phyloP scores from a whole-genome alignment of 345 rosid genomes.

The Eucalyptus polybractea region DNA sequence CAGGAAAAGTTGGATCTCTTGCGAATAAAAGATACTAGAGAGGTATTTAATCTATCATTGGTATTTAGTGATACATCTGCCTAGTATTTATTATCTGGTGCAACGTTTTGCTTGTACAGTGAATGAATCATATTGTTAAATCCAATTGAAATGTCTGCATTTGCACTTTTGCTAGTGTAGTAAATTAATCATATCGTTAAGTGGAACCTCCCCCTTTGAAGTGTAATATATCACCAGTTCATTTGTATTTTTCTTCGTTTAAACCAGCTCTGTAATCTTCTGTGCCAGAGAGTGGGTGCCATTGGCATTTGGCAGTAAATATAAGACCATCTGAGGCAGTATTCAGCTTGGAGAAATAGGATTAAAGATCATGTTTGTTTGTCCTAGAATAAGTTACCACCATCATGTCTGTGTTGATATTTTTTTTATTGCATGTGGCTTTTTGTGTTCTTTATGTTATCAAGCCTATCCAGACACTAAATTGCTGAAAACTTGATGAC shows the following conservation, averaged over 20 bases:
- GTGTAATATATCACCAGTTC: background rate
- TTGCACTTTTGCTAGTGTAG: background rate
- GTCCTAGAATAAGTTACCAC: background rate
- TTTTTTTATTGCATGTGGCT: background rate
- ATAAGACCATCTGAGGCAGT: background rate
- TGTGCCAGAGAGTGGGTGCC: background rate
- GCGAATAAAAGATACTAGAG: conserved; percentile 63
- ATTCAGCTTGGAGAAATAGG: background rate
- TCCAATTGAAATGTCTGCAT: background rate
- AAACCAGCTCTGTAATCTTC: background rate
- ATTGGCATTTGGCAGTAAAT: background rate
- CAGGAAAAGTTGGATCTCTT: conserved; percentile 78
- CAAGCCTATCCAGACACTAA: background rate
- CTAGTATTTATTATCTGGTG: background rate
- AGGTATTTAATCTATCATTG: conserved; percentile 30
- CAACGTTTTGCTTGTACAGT: background rate
- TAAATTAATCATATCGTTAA: background rate
- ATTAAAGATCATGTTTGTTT: background rate
- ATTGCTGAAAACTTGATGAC: background rate
- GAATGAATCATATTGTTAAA: background rate
- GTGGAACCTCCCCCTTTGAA: background rate
- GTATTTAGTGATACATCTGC: background rate
- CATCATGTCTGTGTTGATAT: background rate
- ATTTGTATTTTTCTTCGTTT: background rate
- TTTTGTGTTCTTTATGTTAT: background rate